These are phyloP conservation scores for Kodamaea suecica DNA, from an alignment of 1,139 yeast genomes.

Conservation along the genomic window DNA sequence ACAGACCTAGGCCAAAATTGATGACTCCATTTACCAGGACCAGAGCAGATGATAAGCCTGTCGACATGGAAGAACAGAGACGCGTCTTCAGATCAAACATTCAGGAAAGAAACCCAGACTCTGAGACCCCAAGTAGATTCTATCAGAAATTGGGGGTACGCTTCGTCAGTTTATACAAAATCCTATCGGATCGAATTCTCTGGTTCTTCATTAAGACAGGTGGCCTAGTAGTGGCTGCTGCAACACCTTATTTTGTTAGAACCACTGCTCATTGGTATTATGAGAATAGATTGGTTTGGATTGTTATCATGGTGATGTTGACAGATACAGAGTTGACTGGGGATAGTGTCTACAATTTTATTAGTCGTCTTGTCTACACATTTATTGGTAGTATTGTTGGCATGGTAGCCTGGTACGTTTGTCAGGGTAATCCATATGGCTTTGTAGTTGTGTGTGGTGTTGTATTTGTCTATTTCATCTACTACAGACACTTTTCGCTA, in stretches of 20 bases:
- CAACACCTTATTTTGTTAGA: constrained; percentile 29
- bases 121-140: constrained; percentile 24
- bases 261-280: constrained; percentile 35
- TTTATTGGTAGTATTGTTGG: constrained; percentile 34
- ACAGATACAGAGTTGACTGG: constrained; percentile 35
- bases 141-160: constrained; percentile 22
- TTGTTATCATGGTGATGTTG: constrained; percentile 34
- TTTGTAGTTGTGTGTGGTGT: constrained; percentile 31
- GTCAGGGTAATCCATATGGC: constrained; percentile 35
- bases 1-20: constrained; percentile 24
- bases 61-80: constrained; percentile 2
- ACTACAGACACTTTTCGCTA: constrained; percentile 33
- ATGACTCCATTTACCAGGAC: constrained; percentile 23
- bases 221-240: constrained; percentile 22
- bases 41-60: neutral
- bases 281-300: constrained; percentile 29
- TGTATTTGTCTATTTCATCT: constrained; percentile 23
- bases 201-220: constrained; percentile 36
- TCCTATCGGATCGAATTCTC: constrained; percentile 20
- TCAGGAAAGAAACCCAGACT: constrained; percentile 29
- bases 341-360: constrained; percentile 29
- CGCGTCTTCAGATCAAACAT: constrained; percentile 13
- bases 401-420: constrained; percentile 38
- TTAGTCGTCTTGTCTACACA: constrained; percentile 27
- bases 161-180: constrained; percentile 16